Percentiles rank a stretch among this genome's conserved stretches.
phyloP scores from a whole-genome alignment of 2,329 filamentous ascomycete species.

The Nannizziopsis barbatae region DNA sequence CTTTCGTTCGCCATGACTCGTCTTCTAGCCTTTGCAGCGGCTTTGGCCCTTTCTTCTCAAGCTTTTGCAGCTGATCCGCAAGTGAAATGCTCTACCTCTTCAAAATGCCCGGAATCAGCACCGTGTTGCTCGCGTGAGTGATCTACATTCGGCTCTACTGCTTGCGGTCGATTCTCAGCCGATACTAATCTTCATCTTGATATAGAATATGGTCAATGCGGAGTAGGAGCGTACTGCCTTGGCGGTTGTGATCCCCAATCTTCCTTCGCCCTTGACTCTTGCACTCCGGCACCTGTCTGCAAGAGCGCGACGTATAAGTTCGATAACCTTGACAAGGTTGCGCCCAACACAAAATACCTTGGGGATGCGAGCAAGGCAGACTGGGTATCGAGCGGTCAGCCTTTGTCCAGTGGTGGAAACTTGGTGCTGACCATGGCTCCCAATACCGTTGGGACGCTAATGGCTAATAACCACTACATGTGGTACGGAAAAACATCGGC shows the following conservation, averaged over 20 bases:
- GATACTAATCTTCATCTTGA: constrained; percentile 1
- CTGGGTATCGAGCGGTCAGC: constrained; percentile 78
- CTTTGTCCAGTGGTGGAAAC: constrained; percentile 50
- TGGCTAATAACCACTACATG: constrained; percentile 76
- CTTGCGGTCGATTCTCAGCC: neutral
- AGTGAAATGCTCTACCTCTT: constrained; percentile 33
- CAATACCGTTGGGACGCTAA: constrained; percentile 71
- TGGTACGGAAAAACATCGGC: constrained; percentile 95
- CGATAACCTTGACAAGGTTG: constrained; percentile 57
- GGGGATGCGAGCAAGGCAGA: constrained; percentile 69
- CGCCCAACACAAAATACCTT: constrained; percentile 67
- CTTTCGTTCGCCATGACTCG: constrained; percentile 26
- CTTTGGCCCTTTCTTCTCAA: constrained; percentile 25
- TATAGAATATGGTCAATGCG: constrained; percentile 82
- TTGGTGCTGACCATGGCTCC: constrained; percentile 82
- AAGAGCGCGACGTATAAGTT: constrained; percentile 62
- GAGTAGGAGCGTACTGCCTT: constrained; percentile 86
- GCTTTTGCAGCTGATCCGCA: constrained; percentile 22
- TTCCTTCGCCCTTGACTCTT: constrained; percentile 74
- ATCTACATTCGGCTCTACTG: neutral
- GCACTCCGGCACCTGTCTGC: constrained; percentile 75
- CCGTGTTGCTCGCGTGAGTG: constrained; percentile 71
- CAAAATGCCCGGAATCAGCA: constrained; percentile 58
- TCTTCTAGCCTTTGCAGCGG: constrained; percentile 25
- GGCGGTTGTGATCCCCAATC: constrained; percentile 85